Conservation (phyloP, 306 rosid genomes). For the cucumber (Cucumis sativus) region DNA sequence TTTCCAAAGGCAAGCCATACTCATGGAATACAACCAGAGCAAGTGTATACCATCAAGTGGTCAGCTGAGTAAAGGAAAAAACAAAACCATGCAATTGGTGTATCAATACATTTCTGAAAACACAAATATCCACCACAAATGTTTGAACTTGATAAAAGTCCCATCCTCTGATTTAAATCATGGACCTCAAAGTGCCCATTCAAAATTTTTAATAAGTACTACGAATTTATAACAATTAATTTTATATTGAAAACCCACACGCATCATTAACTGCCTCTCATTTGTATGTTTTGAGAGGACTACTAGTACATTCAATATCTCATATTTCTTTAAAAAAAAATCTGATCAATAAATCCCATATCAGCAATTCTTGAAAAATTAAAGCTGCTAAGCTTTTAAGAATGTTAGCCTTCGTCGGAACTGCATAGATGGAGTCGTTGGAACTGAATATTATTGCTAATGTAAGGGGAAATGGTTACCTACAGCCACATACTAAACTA, state of each 20-base stretch:
- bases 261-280: neutral
- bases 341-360: neutral
- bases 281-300: neutral
- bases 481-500: neutral
- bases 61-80: neutral
- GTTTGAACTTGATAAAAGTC: neutral
- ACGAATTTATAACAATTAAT: neutral
- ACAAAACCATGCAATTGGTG: neutral
- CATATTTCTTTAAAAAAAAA: neutral
- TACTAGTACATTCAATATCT: neutral
- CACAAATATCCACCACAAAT: neutral
- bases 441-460: neutral
- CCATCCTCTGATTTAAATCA: neutral
- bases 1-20: neutral
- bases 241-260: neutral
- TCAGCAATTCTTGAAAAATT: neutral
- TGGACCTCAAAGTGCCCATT: neutral
- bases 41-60: neutral
- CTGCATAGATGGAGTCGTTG: neutral
- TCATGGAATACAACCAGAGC: neutral
- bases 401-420: neutral
- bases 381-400: neutral
- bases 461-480: neutral
- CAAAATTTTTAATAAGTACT: neutral
- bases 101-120: neutral